A percentile compares a stretch with the other conserved stretches of the same genome.
Evolutionary conservation across 2,329 filamentous ascomycete species (phyloP).

Genomic region (Ceratocystiopsis minuta): DNA sequence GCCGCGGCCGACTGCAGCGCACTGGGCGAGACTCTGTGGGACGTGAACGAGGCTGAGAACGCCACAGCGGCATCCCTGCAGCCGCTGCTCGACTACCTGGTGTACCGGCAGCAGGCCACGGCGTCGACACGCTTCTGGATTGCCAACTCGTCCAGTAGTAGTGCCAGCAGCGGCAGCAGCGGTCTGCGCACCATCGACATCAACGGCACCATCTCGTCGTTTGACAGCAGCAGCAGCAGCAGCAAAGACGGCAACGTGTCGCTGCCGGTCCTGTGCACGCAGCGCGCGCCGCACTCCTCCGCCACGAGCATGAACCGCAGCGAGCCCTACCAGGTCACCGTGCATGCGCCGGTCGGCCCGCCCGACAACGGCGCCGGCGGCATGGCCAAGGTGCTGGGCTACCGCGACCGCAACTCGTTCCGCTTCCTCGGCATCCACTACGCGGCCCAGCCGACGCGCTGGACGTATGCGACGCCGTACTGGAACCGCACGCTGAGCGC

Average conservation of each 20-base stretch:
- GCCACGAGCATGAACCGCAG: constrained; percentile 15
- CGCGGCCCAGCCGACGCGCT: constrained; percentile 24
- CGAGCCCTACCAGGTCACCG: constrained; percentile 19
- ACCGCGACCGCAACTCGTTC: constrained; percentile 28
- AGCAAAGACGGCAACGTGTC: constrained; percentile 4
- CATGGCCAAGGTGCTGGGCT: constrained; percentile 17
- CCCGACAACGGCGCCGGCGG: constrained; percentile 3
- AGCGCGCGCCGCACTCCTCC: constrained; percentile 24
- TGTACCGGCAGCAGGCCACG: constrained; percentile 14
- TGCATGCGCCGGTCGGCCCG: constrained; percentile 21
- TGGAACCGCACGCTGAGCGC: constrained; percentile 4
- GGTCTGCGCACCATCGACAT: constrained; percentile 13
- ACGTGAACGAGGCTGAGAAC: constrained; percentile 8
- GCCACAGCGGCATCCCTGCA: constrained; percentile 13
- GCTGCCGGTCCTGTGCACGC: constrained; percentile 23
- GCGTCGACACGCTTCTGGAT: constrained; percentile 20
- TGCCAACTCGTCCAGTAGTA: not conserved
- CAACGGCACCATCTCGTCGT: constrained; percentile 8
- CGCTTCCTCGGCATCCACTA: constrained; percentile 32
- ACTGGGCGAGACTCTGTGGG: constrained; percentile 24
- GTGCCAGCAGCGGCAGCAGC: too few relatives aligned
- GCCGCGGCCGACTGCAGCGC: constrained; percentile 17
- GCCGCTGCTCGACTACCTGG: constrained; percentile 19
- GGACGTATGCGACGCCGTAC: constrained; percentile 24
- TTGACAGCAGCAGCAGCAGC: constrained; percentile 7